Evolutionary conservation across 805 yeast species (phyloP), one percentile per base, ranked within the genome.

Genomic region (Candida nitratophila): DNA sequence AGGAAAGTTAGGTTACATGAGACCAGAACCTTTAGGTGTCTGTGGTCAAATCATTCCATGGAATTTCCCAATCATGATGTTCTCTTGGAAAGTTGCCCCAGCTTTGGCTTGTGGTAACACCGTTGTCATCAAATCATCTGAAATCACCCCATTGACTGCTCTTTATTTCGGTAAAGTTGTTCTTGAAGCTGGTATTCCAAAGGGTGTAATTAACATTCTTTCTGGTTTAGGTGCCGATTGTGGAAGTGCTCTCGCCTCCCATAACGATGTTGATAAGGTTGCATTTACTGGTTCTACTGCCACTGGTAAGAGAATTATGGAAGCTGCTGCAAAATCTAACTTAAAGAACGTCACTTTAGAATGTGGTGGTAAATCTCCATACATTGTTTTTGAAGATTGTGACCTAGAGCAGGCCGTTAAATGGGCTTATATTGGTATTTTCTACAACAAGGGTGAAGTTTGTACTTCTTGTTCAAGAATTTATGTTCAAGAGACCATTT

Each of bases 281-380:
- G 87, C 90, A 4, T 84, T 84, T 68, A 84, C 93, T 41, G 93
- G 93, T 54, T 83, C 91, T 24, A 84, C 91, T 34, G 77, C 75
- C 43, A 74, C 83, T 44, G 93, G 93, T 63, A 78, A 78, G 61
- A 68, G 65, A 56, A 80, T 84, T 50, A 83, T 83, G 79, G 73
- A 74, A 53, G 71, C 74, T 52, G 85, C 88, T 54, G 83, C 87
- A 10, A 71, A 55, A 58, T 52, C 59, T 11, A 76, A 75, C 60
- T 60, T 76, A 60, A 77, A 77, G 59, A 77, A 77, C 32, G 81
- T 76, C 33, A 74, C 81, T 20, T 66, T 77, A 57, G 82, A 77
- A 63, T 76, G 80, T 57, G 82, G 82, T 50, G 82, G 82, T 47
- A 77, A 77, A 54, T 73, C 77, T 40, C 81, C 82, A 19, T 67